A percentile compares a stretch with the other conserved stretches of the same genome.
Evolutionary conservation across 2,329 filamentous ascomycete genomes (phyloP).

Genomic region (Trichophyton schoenleinii): DNA sequence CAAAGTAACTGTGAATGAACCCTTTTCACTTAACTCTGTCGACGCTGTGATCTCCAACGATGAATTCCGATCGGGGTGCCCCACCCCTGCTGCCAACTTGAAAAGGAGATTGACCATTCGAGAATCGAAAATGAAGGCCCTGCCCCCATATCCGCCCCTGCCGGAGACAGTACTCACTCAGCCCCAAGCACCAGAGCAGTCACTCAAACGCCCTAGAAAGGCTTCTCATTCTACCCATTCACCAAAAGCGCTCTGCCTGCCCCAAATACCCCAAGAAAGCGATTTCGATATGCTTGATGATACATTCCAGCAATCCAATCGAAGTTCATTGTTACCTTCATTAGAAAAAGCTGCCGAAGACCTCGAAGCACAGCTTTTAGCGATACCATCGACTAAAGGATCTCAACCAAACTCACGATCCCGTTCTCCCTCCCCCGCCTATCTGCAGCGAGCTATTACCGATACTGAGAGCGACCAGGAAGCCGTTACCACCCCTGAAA

Average conservation of each 20-base stretch:
- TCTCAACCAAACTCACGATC: background rate
- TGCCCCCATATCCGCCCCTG: slow-evolving; percentile 23
- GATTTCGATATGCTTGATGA: slow-evolving; percentile 19
- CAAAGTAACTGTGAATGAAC: slow-evolving; percentile 12
- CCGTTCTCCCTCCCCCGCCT: background rate
- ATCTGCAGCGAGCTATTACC: background rate
- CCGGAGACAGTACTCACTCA: background rate
- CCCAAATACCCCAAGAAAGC: slow-evolving; percentile 15
- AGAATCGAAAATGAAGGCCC: slow-evolving; percentile 28
- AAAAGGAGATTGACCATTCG: slow-evolving; percentile 17
- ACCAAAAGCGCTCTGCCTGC: slow-evolving; percentile 7
- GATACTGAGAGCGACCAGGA: background rate
- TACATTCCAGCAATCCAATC: slow-evolving; percentile 14
- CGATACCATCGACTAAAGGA: slow-evolving; percentile 12
- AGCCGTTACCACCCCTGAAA: background rate
- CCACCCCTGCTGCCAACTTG: slow-evolving; percentile 4
- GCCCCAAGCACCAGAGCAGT: background rate
- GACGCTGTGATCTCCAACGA: slow-evolving; percentile 25
- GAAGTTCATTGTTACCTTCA: slow-evolving; percentile 5
- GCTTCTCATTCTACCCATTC: background rate
- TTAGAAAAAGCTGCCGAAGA: slow-evolving; percentile 25
- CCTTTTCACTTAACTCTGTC: slow-evolving; percentile 13
- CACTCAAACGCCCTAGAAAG: slow-evolving; percentile 6
- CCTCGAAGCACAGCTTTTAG: slow-evolving; percentile 23
- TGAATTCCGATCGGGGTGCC: background rate